Evolutionary conservation across 2,329 filamentous ascomycete genomes (phyloP).

Genomic region (Aspergillus fumigatus): DNA sequence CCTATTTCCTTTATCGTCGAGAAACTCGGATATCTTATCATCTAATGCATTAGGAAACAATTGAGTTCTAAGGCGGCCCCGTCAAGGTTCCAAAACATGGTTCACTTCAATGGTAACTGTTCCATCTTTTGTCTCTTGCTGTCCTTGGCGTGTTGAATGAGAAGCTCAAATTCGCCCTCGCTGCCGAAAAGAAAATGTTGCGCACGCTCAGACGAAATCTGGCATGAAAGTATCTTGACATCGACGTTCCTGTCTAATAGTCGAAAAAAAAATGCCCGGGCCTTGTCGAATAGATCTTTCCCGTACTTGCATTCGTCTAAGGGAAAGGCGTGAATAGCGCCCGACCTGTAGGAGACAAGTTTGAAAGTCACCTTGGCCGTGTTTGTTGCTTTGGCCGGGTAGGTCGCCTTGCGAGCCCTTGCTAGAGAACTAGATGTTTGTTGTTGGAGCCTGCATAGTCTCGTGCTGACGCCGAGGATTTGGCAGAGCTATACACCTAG

Average conservation of each 20-base stretch:
- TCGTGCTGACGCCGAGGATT: too few species aligned
- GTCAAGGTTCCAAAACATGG: slow-evolving; percentile 2
- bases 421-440: background rate
- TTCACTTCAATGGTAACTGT: slow-evolving; percentile 9
- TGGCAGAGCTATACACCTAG: too few species aligned
- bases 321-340: slow-evolving; percentile 13
- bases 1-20: background rate
- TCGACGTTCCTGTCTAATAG: slow-evolving; percentile 6
- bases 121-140: background rate
- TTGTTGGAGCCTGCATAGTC: background rate
- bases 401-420: background rate
- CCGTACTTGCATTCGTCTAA: slow-evolving; percentile 11
- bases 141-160: slow-evolving; percentile 13
- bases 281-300: slow-evolving; percentile 18
- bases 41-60: background rate
- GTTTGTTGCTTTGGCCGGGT: background rate
- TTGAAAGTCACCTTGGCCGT: slow-evolving; percentile 13
- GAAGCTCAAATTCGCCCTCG: slow-evolving; percentile 17
- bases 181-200: slow-evolving; percentile 18
- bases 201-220: slow-evolving; percentile 6
- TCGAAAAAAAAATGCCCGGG: slow-evolving; percentile 18
- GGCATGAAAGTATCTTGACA: slow-evolving; percentile 13
- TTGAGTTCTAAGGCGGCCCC: background rate
- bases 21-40: background rate
- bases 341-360: slow-evolving; percentile 9